Evolutionary conservation across 108 stramenopile species (phyloP).

Genomic region (Pseudonitzschia delicatissima): DNA sequence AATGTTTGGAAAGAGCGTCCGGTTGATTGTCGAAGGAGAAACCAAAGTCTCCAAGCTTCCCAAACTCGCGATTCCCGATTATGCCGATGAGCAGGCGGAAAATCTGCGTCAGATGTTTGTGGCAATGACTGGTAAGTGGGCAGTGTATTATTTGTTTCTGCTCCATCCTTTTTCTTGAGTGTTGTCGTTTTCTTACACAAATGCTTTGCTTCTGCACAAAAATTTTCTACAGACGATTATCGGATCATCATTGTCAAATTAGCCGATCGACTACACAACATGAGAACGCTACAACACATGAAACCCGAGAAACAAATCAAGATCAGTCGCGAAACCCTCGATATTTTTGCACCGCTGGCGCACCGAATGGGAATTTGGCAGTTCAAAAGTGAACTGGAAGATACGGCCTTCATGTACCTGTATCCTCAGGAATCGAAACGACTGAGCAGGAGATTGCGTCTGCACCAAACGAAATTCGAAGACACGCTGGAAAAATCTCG

Average conservation of each 20-base stretch:
- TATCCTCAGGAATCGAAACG: conserved; percentile 90
- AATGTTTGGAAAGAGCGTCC: conserved; percentile 85
- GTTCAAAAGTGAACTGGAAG: conserved; percentile 94
- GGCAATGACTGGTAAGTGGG: conserved; percentile 74
- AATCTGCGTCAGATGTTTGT: conserved; percentile 95
- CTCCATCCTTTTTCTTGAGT: background rate
- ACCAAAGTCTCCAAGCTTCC: conserved; percentile 94
- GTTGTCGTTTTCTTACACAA: background rate
- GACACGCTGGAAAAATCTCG: conserved; percentile 82
- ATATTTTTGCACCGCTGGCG: conserved; percentile 95
- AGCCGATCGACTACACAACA: conserved; percentile 94
- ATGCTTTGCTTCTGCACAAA: background rate
- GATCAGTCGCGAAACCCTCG: conserved; percentile 89
- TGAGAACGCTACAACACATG: conserved; percentile 91
- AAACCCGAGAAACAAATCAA: conserved; percentile 91
- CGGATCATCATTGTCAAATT: conserved; percentile 94
- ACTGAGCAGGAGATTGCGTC: conserved; percentile 61
- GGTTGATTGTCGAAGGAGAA: conserved; percentile 93
- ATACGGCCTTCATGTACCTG: conserved; percentile 92
- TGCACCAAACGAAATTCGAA: conserved; percentile 66
- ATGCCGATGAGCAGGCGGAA: conserved; percentile 91
- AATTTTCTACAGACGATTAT: conserved; percentile 80
- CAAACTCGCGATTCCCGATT: conserved; percentile 74
- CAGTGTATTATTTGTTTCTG: background rate
- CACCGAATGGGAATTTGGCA: conserved; percentile 97